Base-by-base conservation (phyloP, 2,329 filamentous ascomycete species). In the Aspergillus bombycis region DNA sequence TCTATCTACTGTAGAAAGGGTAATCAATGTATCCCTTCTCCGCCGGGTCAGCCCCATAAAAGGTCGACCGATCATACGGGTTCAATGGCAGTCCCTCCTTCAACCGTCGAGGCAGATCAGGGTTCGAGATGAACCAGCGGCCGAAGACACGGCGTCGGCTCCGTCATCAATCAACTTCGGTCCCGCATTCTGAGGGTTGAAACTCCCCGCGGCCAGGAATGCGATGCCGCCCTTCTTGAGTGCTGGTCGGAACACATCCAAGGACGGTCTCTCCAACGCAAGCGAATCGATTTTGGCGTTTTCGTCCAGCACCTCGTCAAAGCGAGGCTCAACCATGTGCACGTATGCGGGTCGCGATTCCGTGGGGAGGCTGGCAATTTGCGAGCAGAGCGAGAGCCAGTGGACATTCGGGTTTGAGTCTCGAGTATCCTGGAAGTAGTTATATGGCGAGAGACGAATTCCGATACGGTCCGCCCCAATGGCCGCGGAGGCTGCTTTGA, bases 401-500 rank as follows among this genome's bases (percentile, higher is more conserved):
- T 41, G 19, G 0, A 41, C 38, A 41, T n/a, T 41, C 38, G 38
- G 38, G 19, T 41, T 41, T 7, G 38, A 41, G 38, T 41, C 38
- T 41, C 38, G 38, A 41, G 38, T 41, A 7, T 41, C 19, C 38
- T 41, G 38, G 38, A 41, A 41, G 38, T 41, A 41, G 16, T 41
- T 41, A 16, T 41, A 90, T 0, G 89, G 89, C 3, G 81, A 85
- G 4, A 91, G 74, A 1, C 89, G 83, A 34, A 90, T 83, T 1
- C 82, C 86, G 2, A 83, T 80, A 14, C 79, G 79, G 1, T 88
- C 82, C 0, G 82, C 72, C n/a, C 74, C 71, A 14, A 76, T 71
- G 0, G 84, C 82, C 0, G 78, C 75, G 0, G 78, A 75, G 4
- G 86, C 81, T 0, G 84, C 84, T 48, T 83, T 79, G 0, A 84